These are phyloP conservation scores for Myxozyma udenii DNA, from an alignment of 805 yeast genomes.

Conservation along the genomic window DNA sequence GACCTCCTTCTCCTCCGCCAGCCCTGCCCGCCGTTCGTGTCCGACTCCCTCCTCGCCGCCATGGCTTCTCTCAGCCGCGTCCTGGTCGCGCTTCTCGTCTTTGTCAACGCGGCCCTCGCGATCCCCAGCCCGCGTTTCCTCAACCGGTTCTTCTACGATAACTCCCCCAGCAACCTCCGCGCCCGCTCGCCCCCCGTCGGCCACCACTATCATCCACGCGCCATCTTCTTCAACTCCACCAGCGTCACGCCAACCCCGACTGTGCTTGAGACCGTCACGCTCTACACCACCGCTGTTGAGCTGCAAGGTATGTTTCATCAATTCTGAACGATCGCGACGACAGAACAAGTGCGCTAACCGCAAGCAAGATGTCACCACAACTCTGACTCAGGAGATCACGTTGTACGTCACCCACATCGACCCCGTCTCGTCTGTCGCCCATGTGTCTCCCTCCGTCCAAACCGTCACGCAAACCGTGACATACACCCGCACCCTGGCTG, in stretches of 20 bases:
- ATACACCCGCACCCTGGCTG: conserved; percentile 1
- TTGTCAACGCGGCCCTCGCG: background rate
- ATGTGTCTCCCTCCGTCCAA: conserved; percentile 5
- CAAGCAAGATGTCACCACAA: conserved; percentile 3
- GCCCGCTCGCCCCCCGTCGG: too few species aligned
- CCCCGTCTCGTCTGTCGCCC: background rate
- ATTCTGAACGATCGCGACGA: too few species aligned
- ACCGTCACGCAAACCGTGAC: conserved; percentile 9
- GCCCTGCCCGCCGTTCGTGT: too few species aligned
- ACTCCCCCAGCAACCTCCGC: too few species aligned
- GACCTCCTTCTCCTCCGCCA: too few species aligned
- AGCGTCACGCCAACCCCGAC: background rate
- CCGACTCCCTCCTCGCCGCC: too few species aligned
- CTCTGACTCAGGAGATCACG: conserved; percentile 8
- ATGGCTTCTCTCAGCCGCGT: too few species aligned
- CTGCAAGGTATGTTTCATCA: background rate
- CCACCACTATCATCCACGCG: too few species aligned
- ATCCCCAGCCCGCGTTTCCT: background rate
- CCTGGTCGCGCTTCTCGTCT: background rate
- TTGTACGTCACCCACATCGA: conserved; percentile 5
- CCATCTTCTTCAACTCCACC: background rate
- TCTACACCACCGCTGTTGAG: background rate
- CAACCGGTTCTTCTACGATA: background rate
- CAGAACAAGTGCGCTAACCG: too few species aligned
- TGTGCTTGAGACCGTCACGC: background rate